Evolutionary conservation across 2,329 filamentous ascomycete species (phyloP), one percentile per base, ranked within the genome.

Genomic region (Microcera coccophila): DNA sequence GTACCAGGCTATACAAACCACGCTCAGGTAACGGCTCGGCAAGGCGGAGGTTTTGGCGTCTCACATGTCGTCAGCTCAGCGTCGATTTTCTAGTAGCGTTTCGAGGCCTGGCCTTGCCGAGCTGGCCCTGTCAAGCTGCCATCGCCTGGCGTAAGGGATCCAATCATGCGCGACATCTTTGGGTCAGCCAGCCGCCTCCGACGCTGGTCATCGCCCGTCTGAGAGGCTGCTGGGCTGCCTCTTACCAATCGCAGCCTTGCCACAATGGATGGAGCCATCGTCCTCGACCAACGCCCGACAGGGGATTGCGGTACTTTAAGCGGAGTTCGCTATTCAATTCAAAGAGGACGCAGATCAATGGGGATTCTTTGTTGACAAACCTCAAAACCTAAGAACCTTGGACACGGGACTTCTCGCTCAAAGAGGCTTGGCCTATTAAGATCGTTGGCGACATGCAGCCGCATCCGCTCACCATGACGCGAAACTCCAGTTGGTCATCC

Each of bases 381-480:
- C 15, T 24, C 36, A 37, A 43, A 31, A 39, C 22, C 20, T 36
- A 35, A 15, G 26, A 19, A 31, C 32, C 45, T 44, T 47, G 49
- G 39, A 28, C 36, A 19, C 35, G 39, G 45, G 42, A 19, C 18
- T 41, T 46, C 37, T 39, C 18, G 31, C 51, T 43, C 35, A 38
- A 57, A 41, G 26, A 42, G 48, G 53, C 15, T 44, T 58, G 53
- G n/a, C n/a, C n/a, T n/a, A n/a, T n/a, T n/a, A n/a, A n/a, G 47
- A 35, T 46, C 31, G 41, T 19, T 38, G 29, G 39, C 43, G 39
- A 43, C 41, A 31, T 49, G 39, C 52, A 42, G 29, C 50, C 46
- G 31, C 41, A 49, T 44, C 41, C 36, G 35, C 47, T 44, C 36
- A 48, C 48, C 38, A 55, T 57, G 55, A 57, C 50, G 55, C 55